Evolutionary conservation across 2,329 filamentous ascomycete species (phyloP).

Genomic region (Colletotrichum zoysiae): DNA sequence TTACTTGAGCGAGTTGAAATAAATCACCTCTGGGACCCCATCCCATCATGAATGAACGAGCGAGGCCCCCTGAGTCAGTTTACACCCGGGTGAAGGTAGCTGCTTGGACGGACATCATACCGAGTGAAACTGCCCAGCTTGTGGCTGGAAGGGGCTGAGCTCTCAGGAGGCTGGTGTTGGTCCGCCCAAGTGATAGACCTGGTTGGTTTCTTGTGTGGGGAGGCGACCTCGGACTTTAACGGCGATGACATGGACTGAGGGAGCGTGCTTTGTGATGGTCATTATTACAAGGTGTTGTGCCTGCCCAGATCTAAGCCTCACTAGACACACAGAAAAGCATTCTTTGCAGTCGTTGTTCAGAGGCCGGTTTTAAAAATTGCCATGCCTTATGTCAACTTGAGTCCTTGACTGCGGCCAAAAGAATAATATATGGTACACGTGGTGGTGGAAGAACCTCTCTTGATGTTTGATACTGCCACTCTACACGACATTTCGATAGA

Average conservation of each 20-base stretch:
- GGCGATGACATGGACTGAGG: background rate
- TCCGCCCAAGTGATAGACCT: conserved; percentile 2
- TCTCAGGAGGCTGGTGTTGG: conserved; percentile 7
- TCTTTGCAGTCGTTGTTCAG: background rate
- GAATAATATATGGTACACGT: too few species aligned
- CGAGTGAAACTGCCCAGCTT: conserved; percentile 1
- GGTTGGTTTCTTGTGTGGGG: background rate
- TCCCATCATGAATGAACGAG: too few species aligned
- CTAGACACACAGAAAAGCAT: too few species aligned
- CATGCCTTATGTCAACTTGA: too few species aligned
- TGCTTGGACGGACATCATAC: conserved; percentile 21
- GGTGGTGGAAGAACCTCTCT: too few species aligned
- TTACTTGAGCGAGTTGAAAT: background rate
- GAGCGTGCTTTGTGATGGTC: background rate
- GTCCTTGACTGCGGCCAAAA: too few species aligned
- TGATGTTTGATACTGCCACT: too few species aligned
- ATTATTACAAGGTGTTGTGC: too few species aligned
- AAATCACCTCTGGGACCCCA: background rate
- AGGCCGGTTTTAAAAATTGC: background rate
- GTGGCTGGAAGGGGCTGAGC: background rate
- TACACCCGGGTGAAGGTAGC: background rate
- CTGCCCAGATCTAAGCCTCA: too few species aligned
- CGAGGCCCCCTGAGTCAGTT: conserved; percentile 4
- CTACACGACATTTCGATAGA: too few species aligned
- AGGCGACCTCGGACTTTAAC: background rate